These are phyloP conservation scores for Amphichorda felina DNA, from an alignment of 2,329 filamentous ascomycete species.

Conservation along the genomic window DNA sequence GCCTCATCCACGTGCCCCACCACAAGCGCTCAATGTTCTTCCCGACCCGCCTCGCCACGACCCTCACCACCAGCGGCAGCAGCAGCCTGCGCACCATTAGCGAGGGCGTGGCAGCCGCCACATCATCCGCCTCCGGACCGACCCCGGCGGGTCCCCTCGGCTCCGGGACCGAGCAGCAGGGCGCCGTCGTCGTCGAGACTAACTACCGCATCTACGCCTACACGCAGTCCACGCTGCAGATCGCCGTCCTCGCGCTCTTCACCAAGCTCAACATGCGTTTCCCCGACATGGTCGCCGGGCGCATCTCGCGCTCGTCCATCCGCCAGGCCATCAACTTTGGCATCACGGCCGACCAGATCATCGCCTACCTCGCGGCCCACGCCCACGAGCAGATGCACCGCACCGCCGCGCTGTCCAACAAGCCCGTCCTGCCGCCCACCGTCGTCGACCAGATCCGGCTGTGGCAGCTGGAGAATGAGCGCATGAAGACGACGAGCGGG, in stretches of 20 bases:
- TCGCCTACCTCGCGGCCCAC: conserved; percentile 82
- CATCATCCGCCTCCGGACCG: conserved; percentile 28
- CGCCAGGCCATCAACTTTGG: conserved; percentile 77
- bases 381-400: conserved; percentile 90
- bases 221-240: conserved; percentile 86
- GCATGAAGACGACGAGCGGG: conserved; percentile 73
- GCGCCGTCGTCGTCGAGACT: conserved; percentile 92
- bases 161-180: conserved; percentile 38
- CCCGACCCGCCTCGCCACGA: conserved; percentile 87
- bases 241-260: conserved; percentile 87
- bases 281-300: conserved; percentile 86
- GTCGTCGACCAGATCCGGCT: conserved; percentile 95
- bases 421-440: conserved; percentile 78
- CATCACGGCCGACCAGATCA: conserved; percentile 92
- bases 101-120: conserved; percentile 56
- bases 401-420: conserved; percentile 40
- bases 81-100: conserved; percentile 57
- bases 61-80: conserved; percentile 73
- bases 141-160: conserved; percentile 17
- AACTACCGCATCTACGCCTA: conserved; percentile 98
- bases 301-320: conserved; percentile 79
- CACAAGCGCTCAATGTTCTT: conserved; percentile 57
- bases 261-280: conserved; percentile 80
- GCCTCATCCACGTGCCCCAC: conserved; percentile 67
- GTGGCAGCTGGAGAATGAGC: conserved; percentile 95